Base-by-base conservation (phyloP, 768 basidiomycete genomes). In the Steccherinum ochraceum region DNA sequence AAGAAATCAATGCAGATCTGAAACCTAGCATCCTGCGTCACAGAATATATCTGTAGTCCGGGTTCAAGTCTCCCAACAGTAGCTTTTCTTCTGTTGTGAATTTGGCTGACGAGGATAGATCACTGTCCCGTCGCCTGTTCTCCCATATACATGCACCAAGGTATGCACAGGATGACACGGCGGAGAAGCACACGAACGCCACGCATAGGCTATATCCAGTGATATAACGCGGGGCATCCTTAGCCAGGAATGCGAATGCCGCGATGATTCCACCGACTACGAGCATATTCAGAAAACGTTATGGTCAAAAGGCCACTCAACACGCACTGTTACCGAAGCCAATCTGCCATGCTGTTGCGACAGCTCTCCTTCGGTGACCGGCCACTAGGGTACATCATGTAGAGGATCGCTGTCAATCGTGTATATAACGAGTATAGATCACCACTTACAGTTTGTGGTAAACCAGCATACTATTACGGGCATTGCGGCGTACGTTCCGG, bases 191-290 rank as follows among this genome's bases (percentile, higher is more conserved):
- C n/a, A 56, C 49, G 52, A 60, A 61, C 12, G 52, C 55, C 21
- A 63, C 18, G 44, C 56, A 55, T 21, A 63, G 49, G 48, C 54
- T 52, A 54, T 60, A 63, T 5, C 60, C 62, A 1, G 56, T 26
- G 41, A 47, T 55, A 54, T 57, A 63, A 20, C 51, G 27, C 10
- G 60, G 60, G 12, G 62, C 57, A 46, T 63, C 62, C 41, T 59
- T 55, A 11, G 55, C 52, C 23, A 61, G 54, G 62, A 63, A 61
- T 1, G 51, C 23, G 27, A 56, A 63, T 2, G 56, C 57, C 3
- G 62, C 53, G 18, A 63, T 57, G 47, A 63, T 60, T 11, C 58
- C 62, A 5, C 62, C 62, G 23, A 61, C 61, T 62, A 41, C 19
- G 24, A 40, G 30, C 21, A 52, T 4, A 5, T 7, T 49, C 18